Evolutionary conservation across 1,284 basidiomycete genomes (phyloP).

Genomic region (Tilletia walkeri): DNA sequence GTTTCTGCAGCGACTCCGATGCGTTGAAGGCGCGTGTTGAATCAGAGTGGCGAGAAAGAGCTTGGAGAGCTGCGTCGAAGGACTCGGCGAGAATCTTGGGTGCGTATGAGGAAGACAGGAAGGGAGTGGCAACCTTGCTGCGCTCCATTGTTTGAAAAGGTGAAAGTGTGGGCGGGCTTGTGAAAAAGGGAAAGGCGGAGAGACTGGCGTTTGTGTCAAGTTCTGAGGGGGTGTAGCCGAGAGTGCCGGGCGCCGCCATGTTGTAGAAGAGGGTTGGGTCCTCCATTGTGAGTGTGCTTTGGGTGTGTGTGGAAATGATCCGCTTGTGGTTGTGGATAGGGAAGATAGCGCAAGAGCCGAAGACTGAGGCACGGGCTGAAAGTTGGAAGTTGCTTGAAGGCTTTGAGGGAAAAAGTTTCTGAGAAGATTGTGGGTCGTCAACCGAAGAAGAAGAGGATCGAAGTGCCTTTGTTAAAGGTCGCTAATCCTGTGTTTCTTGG

Average conservation of each 20-base stretch:
- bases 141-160: slow-evolving; percentile 14
- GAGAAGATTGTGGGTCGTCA: slow-evolving; percentile 12
- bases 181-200: slow-evolving; percentile 2
- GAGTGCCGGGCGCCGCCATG: background rate
- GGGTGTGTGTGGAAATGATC: background rate
- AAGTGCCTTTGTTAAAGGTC: background rate
- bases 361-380: slow-evolving; percentile 4
- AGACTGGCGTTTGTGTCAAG: slow-evolving; percentile 4
- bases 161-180: slow-evolving; percentile 5
- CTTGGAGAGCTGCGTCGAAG: slow-evolving; percentile 11
- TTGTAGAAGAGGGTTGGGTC: slow-evolving; percentile 4
- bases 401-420: background rate
- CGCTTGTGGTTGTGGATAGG: background rate
- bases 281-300: slow-evolving; percentile 8
- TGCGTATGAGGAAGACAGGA: background rate
- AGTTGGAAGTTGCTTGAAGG: background rate
- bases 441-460: background rate
- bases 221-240: slow-evolving; percentile 5
- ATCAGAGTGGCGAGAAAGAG: slow-evolving; percentile 5
- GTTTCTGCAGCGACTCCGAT: background rate
- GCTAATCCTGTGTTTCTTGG: background rate
- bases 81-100: slow-evolving; percentile 14
- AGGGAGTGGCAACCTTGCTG: slow-evolving; percentile 2
- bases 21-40: background rate
- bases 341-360: background rate